Evolutionary conservation across 2,329 filamentous ascomycete genomes (phyloP), one percentile per base, ranked within the genome.

Genomic region (Chaetomium globosum): DNA sequence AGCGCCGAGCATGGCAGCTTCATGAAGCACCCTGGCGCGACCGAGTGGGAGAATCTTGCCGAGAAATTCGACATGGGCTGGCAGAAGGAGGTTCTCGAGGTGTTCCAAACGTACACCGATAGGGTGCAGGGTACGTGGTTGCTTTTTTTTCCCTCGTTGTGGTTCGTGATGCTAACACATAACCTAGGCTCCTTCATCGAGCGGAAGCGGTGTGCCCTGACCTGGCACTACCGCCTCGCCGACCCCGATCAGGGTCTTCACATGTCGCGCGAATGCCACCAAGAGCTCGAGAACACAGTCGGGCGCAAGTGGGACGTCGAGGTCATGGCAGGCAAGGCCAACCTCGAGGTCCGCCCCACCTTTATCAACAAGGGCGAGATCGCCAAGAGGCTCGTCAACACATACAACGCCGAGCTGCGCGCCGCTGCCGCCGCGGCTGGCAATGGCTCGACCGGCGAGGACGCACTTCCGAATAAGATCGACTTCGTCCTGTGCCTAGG

Each of bases 291-390:
- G 75, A 81, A 83, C 4, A 91, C 87, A 0, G 89, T 97, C 0
- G 88, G 81, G 59, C 89, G 88, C 74, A 87, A 87, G 69, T 97
- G 89, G 85, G 93, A 97, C 56, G 91, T 98, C 3, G 94, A 98
- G 73, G 93, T 99, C 66, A 98, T 98, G 93, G 86, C 88, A 0
- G 95, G 95, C 72, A 99, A 98, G 80, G 94, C 94, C 67, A 98
- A 98, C 75, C 83, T 99, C 30, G 95, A 99, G 78, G 94, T 98
- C 36, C 89, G 95, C n/a, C 94, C 94, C 31, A 93, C 89, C 0
- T 97, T 96, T 74, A 93, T 99, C 80, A 98, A 98, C 83, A 99
- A 99, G 82, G 95, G 95, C 33, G 93, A 96, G 78, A 98, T 98
- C 69, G 91, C 89, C 19, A 93, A 92, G 79, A 87, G 89, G 6